Evolutionary conservation across 768 basidiomycete species (phyloP), one percentile per base, ranked within the genome.

Genomic region (Peribolospora kevripleyi): DNA sequence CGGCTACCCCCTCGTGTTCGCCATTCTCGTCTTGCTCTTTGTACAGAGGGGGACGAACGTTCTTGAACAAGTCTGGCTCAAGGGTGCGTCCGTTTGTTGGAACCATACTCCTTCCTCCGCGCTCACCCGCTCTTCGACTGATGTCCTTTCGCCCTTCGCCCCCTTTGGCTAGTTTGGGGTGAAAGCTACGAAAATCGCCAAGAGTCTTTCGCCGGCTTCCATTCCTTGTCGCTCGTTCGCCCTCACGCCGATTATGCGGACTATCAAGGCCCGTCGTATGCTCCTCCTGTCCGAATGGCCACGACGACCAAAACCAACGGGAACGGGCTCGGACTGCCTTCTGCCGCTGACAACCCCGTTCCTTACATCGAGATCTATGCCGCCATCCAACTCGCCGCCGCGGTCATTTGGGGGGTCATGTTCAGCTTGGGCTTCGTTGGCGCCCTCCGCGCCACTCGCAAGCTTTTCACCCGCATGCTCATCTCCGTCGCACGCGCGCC

Each of bases 281-380:
- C 25, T 25, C 25, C 25, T 25, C 25, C 25, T 25, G 25, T 46
- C 14, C 46, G 14, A 9, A 9, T 46, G 46, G 9, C 46, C 46
- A 46, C 9, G 10, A 9, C 14, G 10, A 46, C 14, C 10, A 14
- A 9, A 9, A 14, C 46, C 9, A 9, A 9, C 46, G 10, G 46
- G 46, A 9, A 46, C 10, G 9, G 46, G 46, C 14, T 46, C 45
- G 58, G 61, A 38, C 68, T 81, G 3, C 79, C 80, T 4, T 68
- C 76, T 3, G 81, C 81, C 0, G 71, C 74, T 54, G 67, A 68
- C 10, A 64, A 81, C 59, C 79, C 81, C 10, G 69, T 66, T 50
- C 80, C 80, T 6, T 83, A 80, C 79, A 64, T 83, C 51, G 63
- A 74, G 65, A 69, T 81, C 8, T 81, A 79, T 62, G 77, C 76